Percentiles rank a stretch among this genome's conserved stretches.
Conservation (phyloP, 2,329 filamentous ascomycete species). For the Cadophora sp. region DNA sequence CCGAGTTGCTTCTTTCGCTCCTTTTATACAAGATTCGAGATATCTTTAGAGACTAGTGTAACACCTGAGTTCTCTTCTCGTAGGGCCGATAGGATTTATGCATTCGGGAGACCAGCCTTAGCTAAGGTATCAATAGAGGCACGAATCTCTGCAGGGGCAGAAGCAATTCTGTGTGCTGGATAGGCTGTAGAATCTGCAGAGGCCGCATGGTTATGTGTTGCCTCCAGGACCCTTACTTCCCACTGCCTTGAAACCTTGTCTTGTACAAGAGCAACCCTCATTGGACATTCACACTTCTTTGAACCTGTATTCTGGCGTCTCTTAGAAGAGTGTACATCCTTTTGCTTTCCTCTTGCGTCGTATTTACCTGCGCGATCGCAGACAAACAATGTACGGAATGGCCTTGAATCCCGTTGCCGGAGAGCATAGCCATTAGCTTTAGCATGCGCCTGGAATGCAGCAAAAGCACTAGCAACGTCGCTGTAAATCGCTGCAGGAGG, state of each 20-base stretch:
- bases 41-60: background rate
- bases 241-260: background rate
- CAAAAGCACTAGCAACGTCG: background rate
- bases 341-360: background rate
- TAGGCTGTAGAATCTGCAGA: background rate
- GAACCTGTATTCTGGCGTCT: background rate
- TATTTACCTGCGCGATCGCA: background rate
- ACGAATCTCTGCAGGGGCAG: background rate
- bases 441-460: background rate
- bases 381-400: background rate
- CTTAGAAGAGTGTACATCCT: background rate
- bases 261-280: background rate
- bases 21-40: background rate
- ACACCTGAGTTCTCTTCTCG: background rate
- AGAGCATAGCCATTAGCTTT: slow-evolving; percentile 5
- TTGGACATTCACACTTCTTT: background rate
- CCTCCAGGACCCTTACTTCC: background rate
- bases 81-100: background rate
- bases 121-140: background rate
- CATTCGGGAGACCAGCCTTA: background rate
- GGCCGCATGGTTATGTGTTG: background rate
- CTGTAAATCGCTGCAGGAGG: background rate
- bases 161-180: slow-evolving; percentile 1
- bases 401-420: background rate
- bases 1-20: background rate